Percentiles rank a stretch among this genome's conserved stretches.
phyloP scores from a whole-genome alignment of 805 yeast genomes.

The Ogataea henricii region DNA sequence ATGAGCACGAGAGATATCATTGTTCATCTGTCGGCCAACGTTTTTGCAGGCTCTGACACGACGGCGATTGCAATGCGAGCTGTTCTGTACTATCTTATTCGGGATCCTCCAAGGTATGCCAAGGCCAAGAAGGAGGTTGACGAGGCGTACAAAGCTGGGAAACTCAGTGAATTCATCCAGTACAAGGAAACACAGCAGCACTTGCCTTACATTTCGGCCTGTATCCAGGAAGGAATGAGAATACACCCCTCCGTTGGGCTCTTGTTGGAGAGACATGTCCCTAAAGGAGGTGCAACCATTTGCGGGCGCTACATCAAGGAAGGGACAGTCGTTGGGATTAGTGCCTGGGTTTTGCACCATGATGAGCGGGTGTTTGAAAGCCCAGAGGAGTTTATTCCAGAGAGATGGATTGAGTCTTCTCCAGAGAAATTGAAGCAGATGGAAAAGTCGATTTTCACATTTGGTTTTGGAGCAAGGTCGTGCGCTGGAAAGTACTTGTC shows the following conservation, averaged over 20 bases:
- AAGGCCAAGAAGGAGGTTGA: slow-evolving; percentile 37
- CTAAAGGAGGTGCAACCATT: slow-evolving; percentile 18
- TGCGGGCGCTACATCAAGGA: slow-evolving; percentile 31
- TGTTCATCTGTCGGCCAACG: slow-evolving; percentile 31
- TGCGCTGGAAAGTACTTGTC: slow-evolving; percentile 50
- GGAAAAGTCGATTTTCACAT: slow-evolving; percentile 42
- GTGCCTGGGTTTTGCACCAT: slow-evolving; percentile 45
- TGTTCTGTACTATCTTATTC: slow-evolving; percentile 42
- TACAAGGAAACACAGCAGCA: slow-evolving; percentile 37
- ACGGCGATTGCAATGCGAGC: slow-evolving; percentile 44
- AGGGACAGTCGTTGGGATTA: slow-evolving; percentile 43
- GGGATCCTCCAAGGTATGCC: slow-evolving; percentile 31
- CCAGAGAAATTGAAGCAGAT: slow-evolving; percentile 35
- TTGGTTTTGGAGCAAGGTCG: slow-evolving; percentile 50
- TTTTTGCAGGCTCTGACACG: slow-evolving; percentile 53
- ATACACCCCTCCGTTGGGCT: slow-evolving; percentile 21
- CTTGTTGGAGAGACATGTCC: slow-evolving; percentile 20
- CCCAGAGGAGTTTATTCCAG: slow-evolving; percentile 42
- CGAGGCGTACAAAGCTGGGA: slow-evolving; percentile 24
- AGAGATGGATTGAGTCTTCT: slow-evolving; percentile 41
- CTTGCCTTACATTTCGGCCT: slow-evolving; percentile 42
- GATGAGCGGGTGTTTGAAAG: slow-evolving; percentile 39
- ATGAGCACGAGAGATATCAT: slow-evolving; percentile 22
- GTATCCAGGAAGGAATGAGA: slow-evolving; percentile 40
- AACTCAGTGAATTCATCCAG: slow-evolving; percentile 33